Percentiles rank a stretch among this genome's conserved stretches.
Evolutionary conservation across 352 stramenopile species (phyloP).

Genomic region (Achlya hypogyna): DNA sequence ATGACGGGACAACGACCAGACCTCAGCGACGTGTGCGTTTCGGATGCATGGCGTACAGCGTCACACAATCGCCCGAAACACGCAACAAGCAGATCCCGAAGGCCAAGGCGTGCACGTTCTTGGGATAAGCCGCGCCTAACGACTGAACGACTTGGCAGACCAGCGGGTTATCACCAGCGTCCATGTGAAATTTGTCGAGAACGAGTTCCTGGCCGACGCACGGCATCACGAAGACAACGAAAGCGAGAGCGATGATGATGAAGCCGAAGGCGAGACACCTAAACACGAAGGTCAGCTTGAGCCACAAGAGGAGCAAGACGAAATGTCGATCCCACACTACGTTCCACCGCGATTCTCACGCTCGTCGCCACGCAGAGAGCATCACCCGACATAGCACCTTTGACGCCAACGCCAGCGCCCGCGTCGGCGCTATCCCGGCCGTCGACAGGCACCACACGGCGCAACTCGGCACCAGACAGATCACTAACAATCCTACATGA

Average conservation of each 20-base stretch:
- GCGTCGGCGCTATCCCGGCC: too few species aligned
- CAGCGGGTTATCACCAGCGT: slow-evolving; percentile 8
- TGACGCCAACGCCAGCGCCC: too few species aligned
- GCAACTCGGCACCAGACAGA: too few species aligned
- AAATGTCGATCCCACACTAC: background rate
- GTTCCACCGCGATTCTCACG: too few species aligned
- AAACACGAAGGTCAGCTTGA: background rate
- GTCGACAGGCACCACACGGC: too few species aligned
- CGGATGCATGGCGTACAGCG: slow-evolving; percentile 1
- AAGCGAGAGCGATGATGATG: slow-evolving; percentile 17
- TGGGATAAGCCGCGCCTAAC: slow-evolving; percentile 6
- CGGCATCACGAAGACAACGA: slow-evolving; percentile 7
- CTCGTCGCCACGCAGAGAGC: too few species aligned
- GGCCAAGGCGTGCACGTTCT: slow-evolving; percentile 1
- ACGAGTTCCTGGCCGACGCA: slow-evolving; percentile 10
- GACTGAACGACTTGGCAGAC: background rate
- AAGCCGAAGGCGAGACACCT: background rate
- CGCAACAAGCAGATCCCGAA: background rate
- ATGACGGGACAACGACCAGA: slow-evolving; percentile 8
- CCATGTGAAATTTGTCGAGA: slow-evolving; percentile 22
- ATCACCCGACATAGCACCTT: too few species aligned
- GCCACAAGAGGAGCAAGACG: background rate
- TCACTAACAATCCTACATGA: too few species aligned
- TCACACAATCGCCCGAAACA: background rate
- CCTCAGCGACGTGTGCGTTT: slow-evolving; percentile 10